Evolutionary conservation across 1,284 basidiomycete genomes (phyloP).

Genomic region (Melampsora abietis-canadensis): DNA sequence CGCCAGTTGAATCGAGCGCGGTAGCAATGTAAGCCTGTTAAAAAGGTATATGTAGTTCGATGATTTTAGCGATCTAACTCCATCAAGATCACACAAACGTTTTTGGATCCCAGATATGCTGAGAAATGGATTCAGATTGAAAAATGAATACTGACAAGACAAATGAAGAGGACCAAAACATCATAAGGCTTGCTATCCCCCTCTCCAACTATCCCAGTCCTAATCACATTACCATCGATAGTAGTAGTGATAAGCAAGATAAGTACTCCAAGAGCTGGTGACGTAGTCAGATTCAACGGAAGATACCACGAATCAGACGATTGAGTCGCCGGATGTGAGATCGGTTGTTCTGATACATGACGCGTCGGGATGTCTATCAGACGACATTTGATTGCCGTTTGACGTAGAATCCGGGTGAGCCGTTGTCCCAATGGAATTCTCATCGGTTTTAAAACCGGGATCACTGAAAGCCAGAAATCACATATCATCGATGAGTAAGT

Average conservation of each 20-base stretch:
- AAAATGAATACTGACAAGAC: conserved; percentile 56
- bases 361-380: conserved; percentile 3
- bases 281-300: conserved; percentile 20
- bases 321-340: not conserved
- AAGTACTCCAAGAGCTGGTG: conserved; percentile 71
- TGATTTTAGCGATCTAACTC: too few species aligned
- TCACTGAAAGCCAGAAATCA: conserved; percentile 10
- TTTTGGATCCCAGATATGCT: too few species aligned
- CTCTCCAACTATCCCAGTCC: conserved; percentile 65
- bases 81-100: too few species aligned
- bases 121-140: not conserved
- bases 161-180: conserved; percentile 86
- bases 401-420: not conserved
- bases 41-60: not conserved
- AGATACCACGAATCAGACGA: conserved; percentile 7
- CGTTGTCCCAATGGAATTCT: conserved; percentile 1
- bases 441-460: conserved; percentile 28
- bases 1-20: conserved; percentile 82
- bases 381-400: conserved; percentile 2
- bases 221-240: conserved; percentile 64
- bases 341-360: not conserved
- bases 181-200: conserved; percentile 79
- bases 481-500: too few species aligned
- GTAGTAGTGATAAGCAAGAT: conserved; percentile 72
- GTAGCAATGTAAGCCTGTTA: conserved; percentile 79